A percentile compares a stretch with the other conserved stretches of the same genome.
These are phyloP conservation scores for Primulina eburnea DNA, from an alignment of 257 asterid species.

Conservation along the genomic window DNA sequence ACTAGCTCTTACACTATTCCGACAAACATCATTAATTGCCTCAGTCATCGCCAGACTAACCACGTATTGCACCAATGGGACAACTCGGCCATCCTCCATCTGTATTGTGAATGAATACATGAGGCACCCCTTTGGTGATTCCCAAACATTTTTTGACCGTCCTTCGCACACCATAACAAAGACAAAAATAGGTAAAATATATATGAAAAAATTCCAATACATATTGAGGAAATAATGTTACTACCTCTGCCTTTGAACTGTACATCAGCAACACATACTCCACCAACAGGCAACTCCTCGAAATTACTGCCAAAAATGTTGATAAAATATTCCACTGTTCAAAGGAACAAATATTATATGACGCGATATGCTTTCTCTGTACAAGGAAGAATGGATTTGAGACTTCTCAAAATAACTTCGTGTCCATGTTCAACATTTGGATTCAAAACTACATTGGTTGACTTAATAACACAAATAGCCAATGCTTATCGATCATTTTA, in stretches of 20 bases:
- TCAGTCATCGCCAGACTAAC: conserved; percentile 84
- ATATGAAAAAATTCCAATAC: background rate
- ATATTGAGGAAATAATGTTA: conserved; percentile 12
- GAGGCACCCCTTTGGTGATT: conserved; percentile 96
- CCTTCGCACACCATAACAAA: conserved; percentile 42
- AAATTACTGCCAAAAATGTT: conserved; percentile 57
- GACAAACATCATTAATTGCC: conserved; percentile 77
- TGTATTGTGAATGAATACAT: conserved; percentile 80
- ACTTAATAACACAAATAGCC: too few species aligned
- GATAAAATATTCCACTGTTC: background rate
- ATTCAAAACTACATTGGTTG: too few species aligned
- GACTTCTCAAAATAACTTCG: too few species aligned
- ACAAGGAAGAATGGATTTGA: background rate
- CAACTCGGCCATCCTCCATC: conserved; percentile 91
- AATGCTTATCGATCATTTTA: too few species aligned
- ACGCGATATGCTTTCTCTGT: background rate
- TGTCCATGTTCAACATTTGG: too few species aligned
- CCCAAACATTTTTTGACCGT: conserved; percentile 81
- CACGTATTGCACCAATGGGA: conserved; percentile 87
- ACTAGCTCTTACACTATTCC: conserved; percentile 46
- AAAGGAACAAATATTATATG: background rate
- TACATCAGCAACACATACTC: conserved; percentile 85
- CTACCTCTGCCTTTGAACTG: conserved; percentile 95
- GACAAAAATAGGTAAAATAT: background rate
- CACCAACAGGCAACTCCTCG: conserved; percentile 67